phyloP scores from a whole-genome alignment of 345 rosid genomes.

The Eutrema japonicum region DNA sequence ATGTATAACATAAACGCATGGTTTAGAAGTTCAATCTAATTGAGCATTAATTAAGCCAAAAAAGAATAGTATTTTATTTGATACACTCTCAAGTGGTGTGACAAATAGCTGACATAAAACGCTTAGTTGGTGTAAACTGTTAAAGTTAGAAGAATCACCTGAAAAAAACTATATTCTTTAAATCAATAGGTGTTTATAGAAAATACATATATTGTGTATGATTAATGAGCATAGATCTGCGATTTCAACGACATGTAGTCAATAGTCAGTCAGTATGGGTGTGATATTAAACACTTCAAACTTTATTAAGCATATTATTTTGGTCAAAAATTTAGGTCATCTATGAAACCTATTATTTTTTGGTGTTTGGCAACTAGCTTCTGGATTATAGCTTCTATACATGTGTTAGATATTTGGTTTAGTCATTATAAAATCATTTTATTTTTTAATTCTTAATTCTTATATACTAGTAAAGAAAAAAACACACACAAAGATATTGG shows the following conservation, averaged over 20 bases:
- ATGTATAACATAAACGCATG: slow-evolving; percentile 9
- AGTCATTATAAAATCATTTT: not conserved
- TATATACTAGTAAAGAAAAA: not conserved
- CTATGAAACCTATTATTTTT: not conserved
- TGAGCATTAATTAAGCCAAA: not conserved
- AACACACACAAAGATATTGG: not conserved
- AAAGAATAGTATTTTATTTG: not conserved
- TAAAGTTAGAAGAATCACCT: slow-evolving; percentile 30
- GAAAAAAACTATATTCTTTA: slow-evolving; percentile 6
- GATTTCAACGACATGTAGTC: not conserved
- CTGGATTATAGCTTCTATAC: not conserved
- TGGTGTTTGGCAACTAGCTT: slow-evolving; percentile 8
- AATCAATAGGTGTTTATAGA: not conserved
- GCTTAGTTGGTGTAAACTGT: slow-evolving; percentile 1
- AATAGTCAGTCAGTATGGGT: slow-evolving; percentile 17
- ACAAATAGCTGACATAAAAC: slow-evolving; percentile 4
- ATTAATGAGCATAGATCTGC: not conserved
- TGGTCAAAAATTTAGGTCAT: slow-evolving; percentile 10
- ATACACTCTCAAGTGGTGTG: slow-evolving; percentile 19
- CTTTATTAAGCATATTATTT: not conserved
- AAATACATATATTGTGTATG: not conserved
- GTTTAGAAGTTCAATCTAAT: not conserved
- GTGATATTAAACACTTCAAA: not conserved
- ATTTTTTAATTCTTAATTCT: too few relatives aligned
- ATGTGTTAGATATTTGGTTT: slow-evolving; percentile 23